These are phyloP conservation scores for Boeremia lycopersici DNA, from an alignment of 2,329 filamentous ascomycete species.

Conservation along the genomic window DNA sequence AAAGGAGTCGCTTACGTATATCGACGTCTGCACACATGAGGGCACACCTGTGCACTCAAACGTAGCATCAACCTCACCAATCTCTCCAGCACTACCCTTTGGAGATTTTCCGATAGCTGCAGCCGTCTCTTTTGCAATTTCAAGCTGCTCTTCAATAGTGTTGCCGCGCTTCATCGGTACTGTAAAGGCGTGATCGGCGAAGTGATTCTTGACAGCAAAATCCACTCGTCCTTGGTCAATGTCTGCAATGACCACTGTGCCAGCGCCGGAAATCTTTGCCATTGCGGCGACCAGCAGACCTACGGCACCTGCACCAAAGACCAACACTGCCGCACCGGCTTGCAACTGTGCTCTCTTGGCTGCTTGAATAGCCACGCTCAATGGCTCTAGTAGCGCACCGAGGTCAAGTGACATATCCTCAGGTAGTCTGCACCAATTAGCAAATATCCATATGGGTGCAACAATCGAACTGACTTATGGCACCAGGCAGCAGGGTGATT, in stretches of 20 bases:
- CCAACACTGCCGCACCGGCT: constrained; percentile 56
- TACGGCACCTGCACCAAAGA: constrained; percentile 67
- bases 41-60: constrained; percentile 82
- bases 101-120: constrained; percentile 49
- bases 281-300: constrained; percentile 65
- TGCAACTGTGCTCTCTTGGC: constrained; percentile 59
- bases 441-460: background rate
- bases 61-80: constrained; percentile 68
- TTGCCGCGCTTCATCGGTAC: constrained; percentile 55
- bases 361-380: constrained; percentile 66
- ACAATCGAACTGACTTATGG: constrained; percentile 51
- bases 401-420: constrained; percentile 59
- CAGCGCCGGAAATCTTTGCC: constrained; percentile 59
- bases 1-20: constrained; percentile 59
- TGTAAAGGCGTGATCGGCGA: constrained; percentile 54
- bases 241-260: constrained; percentile 64
- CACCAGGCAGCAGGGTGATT: constrained; percentile 67
- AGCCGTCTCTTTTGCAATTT: constrained; percentile 58
- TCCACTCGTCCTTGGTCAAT: constrained; percentile 63
- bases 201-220: constrained; percentile 60
- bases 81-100: constrained; percentile 35
- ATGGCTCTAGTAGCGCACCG: constrained; percentile 65
- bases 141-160: constrained; percentile 60
- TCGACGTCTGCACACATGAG: constrained; percentile 73
- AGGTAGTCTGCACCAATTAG: constrained; percentile 51